Evolutionary conservation across 2,329 filamentous ascomycete genomes (phyloP), one percentile per base, ranked within the genome.

Genomic region (Ceratocystis destructans): DNA sequence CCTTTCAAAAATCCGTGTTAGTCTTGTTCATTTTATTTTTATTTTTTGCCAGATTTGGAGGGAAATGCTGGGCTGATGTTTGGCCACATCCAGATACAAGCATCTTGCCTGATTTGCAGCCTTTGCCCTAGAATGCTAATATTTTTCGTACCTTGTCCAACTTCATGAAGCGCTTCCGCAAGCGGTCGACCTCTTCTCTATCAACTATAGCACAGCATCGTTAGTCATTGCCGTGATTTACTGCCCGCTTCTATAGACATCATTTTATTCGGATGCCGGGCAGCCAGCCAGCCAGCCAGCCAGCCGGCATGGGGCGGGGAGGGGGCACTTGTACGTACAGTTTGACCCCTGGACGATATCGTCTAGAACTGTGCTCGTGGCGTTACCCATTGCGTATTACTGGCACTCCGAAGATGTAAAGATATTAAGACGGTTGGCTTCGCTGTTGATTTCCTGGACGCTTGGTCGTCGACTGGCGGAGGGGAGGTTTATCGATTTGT

Each of bases 81-180:
- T 12, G 37, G 37, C 37, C 20, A 25, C 46, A n/a, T 4, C n/a
- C n/a, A 50, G 8, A 22, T 5, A 22, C 46, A 50, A 20, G n/a
- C 22, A 25, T 22, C 20, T 10, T 22, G 46, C 46, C 20, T 50
- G 46, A 25, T 12, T 57, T 62, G 53, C 61, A 41, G 37, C 37
- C 46, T 50, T 8, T 10, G 22, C 46, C 20, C 46, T 41, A 41
- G 17, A 20, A 25, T 17, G 44, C 12, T 4, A 25, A 12, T 44
- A n/a, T 45, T 12, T 8, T 63, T 71, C 79, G 71, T 78, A 94
- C 93, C 84, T 96, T 97, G 78, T 99, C 94, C 68, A 99, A 81
- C 79, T 99, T 99, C 93, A 97, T 97, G 75, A 99, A 99, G 69
- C 93, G 85, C 81, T 99, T 99, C 74, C 91, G 85, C 75, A 99